A percentile compares a stretch with the other conserved stretches of the same genome.
These are phyloP conservation scores for Quercus agrifolia DNA, from an alignment of 306 rosid genomes.

Conservation along the genomic window DNA sequence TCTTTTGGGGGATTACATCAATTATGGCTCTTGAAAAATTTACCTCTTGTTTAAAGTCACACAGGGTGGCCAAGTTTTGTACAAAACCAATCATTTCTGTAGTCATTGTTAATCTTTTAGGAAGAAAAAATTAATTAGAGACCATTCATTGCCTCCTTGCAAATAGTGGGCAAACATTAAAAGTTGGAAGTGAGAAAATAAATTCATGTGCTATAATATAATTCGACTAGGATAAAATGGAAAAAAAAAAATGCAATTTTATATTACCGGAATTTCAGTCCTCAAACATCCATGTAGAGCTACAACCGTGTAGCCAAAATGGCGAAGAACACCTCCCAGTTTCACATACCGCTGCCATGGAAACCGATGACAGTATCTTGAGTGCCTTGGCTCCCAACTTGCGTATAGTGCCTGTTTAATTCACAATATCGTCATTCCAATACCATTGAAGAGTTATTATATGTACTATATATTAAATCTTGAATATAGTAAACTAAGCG, in stretches of 20 bases:
- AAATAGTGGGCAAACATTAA: too few species aligned
- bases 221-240: not conserved
- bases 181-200: too few species aligned
- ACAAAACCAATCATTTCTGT: too few species aligned
- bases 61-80: too few species aligned
- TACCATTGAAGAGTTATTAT: not conserved
- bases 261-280: conserved; percentile 79
- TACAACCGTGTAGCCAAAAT: conserved; percentile 86
- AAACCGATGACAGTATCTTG: conserved; percentile 64
- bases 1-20: too few species aligned
- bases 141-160: too few species aligned
- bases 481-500: conserved; percentile 7
- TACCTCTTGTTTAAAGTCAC: too few species aligned
- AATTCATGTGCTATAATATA: not conserved
- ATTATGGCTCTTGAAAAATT: too few species aligned
- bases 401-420: conserved; percentile 74
- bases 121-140: too few species aligned
- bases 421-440: not conserved
- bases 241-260: not conserved
- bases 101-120: too few species aligned
- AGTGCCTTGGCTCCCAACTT: conserved; percentile 99
- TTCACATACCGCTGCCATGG: conserved; percentile 95
- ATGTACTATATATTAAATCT: not conserved
- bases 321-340: conserved; percentile 87
- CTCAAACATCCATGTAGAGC: conserved; percentile 89